Base-by-base conservation (phyloP, 2,329 filamentous ascomycete species). In the Beauveria sp. region DNA sequence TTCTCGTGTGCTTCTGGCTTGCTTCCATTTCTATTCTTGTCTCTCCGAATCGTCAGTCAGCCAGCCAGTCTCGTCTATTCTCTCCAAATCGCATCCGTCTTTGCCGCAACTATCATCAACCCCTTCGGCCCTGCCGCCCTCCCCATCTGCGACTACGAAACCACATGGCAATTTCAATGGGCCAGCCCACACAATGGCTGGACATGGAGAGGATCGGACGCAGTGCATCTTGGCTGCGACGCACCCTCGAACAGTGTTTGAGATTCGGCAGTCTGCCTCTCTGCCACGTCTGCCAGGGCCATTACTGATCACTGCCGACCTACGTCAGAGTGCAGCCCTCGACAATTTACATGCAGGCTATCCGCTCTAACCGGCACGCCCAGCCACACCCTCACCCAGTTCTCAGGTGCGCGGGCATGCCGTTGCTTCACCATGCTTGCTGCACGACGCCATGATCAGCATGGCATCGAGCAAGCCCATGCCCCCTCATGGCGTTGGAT, bases 1-100 rank as follows among this genome's bases (percentile, higher is more conserved):
- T 60, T 54, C 58, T 42, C 22, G 24, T 38, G 14, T 40, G 49
- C 58, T 60, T 60, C 58, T 58, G 55, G 55, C 43, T 40, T 40
- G 43, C 55, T 58, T 58, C 40, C 34, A 38, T 38, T 38, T 38
- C 34, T 38, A 38, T 38, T 38, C 14, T 16, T 38, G 34, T 38
- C 34, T 38, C 34, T 14, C 34, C 34, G 12, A 53, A 24, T 40
- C 20, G 50, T 20, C 28, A 16, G 34, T 3, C 28, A 38, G n/a
- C 45, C 20, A 46, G 45, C 45, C 45, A 24, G 45, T 26, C 45
- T 47, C 10, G 45, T 16, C 34, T 38, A 38, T 38, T 38, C 40
- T 28, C 52, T 43, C 52, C 22, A 22, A 28, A 43, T 6, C 8
- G 14, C 38, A 43, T 28, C 38, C 52, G 22, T 43, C 16, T 54